Evolutionary conservation across 768 basidiomycete species (phyloP).

Genomic region (Xanthoconium purpureum): DNA sequence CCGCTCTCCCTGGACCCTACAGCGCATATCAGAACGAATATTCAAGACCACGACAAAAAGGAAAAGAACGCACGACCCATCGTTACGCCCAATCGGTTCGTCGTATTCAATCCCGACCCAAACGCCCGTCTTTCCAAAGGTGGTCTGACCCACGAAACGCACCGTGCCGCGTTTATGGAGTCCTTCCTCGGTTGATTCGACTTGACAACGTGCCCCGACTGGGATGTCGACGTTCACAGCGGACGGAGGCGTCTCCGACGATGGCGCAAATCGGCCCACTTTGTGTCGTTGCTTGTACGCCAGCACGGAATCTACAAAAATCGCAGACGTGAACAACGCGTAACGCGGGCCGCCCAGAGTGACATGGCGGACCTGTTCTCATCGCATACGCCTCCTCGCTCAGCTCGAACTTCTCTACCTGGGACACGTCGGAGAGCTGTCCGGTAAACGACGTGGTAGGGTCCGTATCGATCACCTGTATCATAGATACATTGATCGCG

Average conservation of each 20-base stretch:
- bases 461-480: slow-evolving; percentile 56
- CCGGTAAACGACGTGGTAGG: slow-evolving; percentile 76
- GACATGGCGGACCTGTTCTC: slow-evolving; percentile 57
- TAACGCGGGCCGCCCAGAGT: not conserved
- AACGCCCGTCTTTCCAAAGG: slow-evolving; percentile 60
- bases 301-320: slow-evolving; percentile 71
- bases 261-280: slow-evolving; percentile 82
- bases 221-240: slow-evolving; percentile 45
- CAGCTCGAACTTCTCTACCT: slow-evolving; percentile 92
- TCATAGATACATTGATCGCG: slow-evolving; percentile 42
- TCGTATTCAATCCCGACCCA: slow-evolving; percentile 97
- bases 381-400: slow-evolving; percentile 77
- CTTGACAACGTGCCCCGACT: slow-evolving; percentile 78
- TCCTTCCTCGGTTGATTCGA: slow-evolving; percentile 66
- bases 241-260: slow-evolving; percentile 35
- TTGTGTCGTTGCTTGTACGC: slow-evolving; percentile 85
- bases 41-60: not conserved
- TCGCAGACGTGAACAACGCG: slow-evolving; percentile 1
- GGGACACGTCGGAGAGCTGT: slow-evolving; percentile 77
- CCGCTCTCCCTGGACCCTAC: slow-evolving; percentile 76
- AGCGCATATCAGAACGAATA: not conserved
- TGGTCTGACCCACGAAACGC: slow-evolving; percentile 78
- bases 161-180: slow-evolving; percentile 80
- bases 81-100: slow-evolving; percentile 93
- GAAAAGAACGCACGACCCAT: slow-evolving; percentile 73